These are phyloP conservation scores for Salix viminalis DNA, from an alignment of 345 rosid species.

Conservation along the genomic window DNA sequence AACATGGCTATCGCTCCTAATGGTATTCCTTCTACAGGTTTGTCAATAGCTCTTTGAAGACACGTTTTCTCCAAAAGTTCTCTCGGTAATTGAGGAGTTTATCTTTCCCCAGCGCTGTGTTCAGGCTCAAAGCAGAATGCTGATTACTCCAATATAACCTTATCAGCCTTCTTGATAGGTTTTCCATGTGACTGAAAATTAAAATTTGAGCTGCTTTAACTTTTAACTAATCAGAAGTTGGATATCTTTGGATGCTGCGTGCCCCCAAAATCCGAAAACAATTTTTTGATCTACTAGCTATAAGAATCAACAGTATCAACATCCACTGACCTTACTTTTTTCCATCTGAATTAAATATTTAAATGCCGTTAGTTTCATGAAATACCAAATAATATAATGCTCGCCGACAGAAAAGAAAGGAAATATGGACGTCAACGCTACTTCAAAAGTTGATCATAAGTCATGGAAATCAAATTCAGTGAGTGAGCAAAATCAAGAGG, in stretches of 20 bases:
- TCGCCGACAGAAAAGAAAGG: not conserved
- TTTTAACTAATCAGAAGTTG: not conserved
- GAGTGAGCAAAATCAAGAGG: not conserved
- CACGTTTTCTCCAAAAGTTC: not conserved
- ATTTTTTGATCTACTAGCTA: not conserved
- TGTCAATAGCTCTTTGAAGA: not conserved
- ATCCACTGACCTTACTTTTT: not conserved
- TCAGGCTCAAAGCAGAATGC: not conserved
- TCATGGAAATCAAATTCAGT: not conserved
- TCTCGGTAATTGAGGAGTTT: not conserved
- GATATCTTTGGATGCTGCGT: not conserved
- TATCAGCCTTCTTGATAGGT: not conserved
- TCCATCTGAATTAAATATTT: not conserved
- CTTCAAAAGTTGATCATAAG: not conserved
- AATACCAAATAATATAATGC: not conserved
- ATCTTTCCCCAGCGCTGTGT: not conserved
- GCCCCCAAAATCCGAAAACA: not conserved
- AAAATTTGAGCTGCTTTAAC: not conserved
- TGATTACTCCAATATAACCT: not conserved
- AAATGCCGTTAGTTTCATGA: conserved; percentile 1
- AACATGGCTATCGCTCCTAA: not conserved
- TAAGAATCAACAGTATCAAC: not conserved
- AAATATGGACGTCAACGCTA: not conserved
- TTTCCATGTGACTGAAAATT: not conserved
- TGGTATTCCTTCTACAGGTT: not conserved